Base-by-base conservation (phyloP, 306 rosid genomes). In the Canavalia ensiformis region DNA sequence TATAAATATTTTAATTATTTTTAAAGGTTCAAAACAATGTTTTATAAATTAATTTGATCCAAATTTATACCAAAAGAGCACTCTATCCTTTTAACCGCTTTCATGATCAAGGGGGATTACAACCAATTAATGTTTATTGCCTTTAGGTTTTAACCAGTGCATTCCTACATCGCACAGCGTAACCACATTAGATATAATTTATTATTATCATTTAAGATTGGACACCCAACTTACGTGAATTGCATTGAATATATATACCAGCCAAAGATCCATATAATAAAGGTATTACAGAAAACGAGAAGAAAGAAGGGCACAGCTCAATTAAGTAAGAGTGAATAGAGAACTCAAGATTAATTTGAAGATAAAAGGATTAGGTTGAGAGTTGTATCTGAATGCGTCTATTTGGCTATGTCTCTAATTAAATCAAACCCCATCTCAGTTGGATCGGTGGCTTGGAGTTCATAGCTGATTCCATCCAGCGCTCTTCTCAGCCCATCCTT, bases 351-450 rank as follows among this genome's bases (percentile, higher is more conserved):
- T 18, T 18, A 18, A 58, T 58, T 7, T 29, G 39, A 8, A 58
- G 13, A 31, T 30, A 58, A 29, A 58, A 58, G 12, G 37, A 58
- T 58, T 29, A 30, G 11, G 39, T 29, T 8, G 25, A 39, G 34
- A 29, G 13, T 58, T 31, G 5, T 58, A 30, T 58, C 30, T 25
- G 64, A 29, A 2, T 58, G 9, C 30, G 3, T 47, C 59, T 83
- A 86, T 57, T 83, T 79, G 5, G 89, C 89, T 74, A 77, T 86
- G 74, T 75, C 89, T 86, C 77, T 25, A 60, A 86, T 86, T 68
- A 95, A 77, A 88, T 93, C 99, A 62, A 95, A 84, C 5, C 96
- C 99, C 99, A 95, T 95, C 89, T 95, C 99, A 0, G 95, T 90
- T 51, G 98, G 99, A 78, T 95, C 98, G 0, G 99, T 95, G 4